Evolutionary conservation across 176 grass and related monocot genomes (phyloP), one percentile per base, ranked within the genome.

Genomic region (Aegilops longissima): DNA sequence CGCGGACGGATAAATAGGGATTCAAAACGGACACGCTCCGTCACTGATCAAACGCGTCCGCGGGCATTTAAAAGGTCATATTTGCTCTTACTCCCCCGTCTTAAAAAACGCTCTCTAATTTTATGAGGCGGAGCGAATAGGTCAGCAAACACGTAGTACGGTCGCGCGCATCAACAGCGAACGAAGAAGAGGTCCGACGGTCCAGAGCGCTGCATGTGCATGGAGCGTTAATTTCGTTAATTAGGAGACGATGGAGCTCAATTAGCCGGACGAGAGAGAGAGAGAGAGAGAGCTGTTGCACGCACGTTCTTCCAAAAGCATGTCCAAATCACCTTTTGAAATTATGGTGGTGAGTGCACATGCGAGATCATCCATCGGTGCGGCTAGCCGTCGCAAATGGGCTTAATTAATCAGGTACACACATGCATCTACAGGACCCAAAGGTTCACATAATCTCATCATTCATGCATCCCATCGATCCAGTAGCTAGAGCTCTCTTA

Each of bases 281-380:
- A 77, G 25, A 25, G 34, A 35, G 34, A 35, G 34, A 39, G 5
- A 77, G 18, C 30, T n/a, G 20, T 4, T 21, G 31, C 56, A 66
- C 5, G 20, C 33, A 66, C 5, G 17, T 61, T 78, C 61, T 20
- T 52, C 29, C 75, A 36, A 58, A 36, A 58, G 27, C 73, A 24
- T 38, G 63, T 83, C 27, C 21, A 80, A 66, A 52, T 88, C 86
- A 68, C 81, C 21, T 73, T 71, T 61, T 70, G 76, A 82, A 63
- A 27, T 74, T 36, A 36, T 36, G 35, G 35, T 12, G 56, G 56
- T 21, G 23, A 1, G 56, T 7, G 23, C 20, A 21, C 16, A 5
- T 4, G 9, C 47, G 35, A 82, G 39, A 27, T 25, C 13, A 73
- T 47, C 30, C 21, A 82, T 17, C 58, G 72, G 42, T 9, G 72